Conservation (phyloP, 805 yeast genomes). For the Metschnikowia kofuensis region DNA sequence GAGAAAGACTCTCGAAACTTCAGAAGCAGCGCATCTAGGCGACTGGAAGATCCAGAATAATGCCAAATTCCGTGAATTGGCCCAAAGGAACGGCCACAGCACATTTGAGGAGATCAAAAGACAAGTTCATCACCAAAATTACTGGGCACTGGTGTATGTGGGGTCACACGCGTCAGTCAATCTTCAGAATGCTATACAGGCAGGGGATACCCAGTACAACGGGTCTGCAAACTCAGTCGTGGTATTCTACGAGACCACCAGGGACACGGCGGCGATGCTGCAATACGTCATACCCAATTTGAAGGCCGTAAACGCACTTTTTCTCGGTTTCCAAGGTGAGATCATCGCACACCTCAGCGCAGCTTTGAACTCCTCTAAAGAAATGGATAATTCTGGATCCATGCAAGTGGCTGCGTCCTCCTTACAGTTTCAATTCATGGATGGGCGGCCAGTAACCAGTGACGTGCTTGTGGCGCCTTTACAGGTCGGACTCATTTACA, state of each 20-base stretch:
- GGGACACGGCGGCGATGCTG: slow-evolving; percentile 53
- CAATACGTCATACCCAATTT: slow-evolving; percentile 42
- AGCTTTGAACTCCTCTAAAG: not conserved
- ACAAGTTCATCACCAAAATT: slow-evolving; percentile 52
- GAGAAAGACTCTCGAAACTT: slow-evolving; percentile 10
- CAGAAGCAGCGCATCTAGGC: slow-evolving; percentile 23
- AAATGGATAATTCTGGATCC: slow-evolving; percentile 8
- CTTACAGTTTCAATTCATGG: slow-evolving; percentile 36
- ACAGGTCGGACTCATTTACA: slow-evolving; percentile 72
- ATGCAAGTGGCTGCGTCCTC: slow-evolving; percentile 27
- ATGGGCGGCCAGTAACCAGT: slow-evolving; percentile 48
- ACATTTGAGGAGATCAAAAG: slow-evolving; percentile 39
- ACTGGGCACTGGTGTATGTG: slow-evolving; percentile 64
- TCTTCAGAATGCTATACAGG: slow-evolving; percentile 37
- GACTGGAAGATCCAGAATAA: slow-evolving; percentile 36
- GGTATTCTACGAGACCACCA: slow-evolving; percentile 57
- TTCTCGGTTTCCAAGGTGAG: slow-evolving; percentile 24
- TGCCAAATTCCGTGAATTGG: slow-evolving; percentile 25
- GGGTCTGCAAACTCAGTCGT: slow-evolving; percentile 31
- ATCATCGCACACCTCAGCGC: slow-evolving; percentile 16
- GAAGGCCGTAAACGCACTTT: slow-evolving; percentile 29
- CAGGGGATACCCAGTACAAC: slow-evolving; percentile 29
- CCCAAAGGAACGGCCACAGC: slow-evolving; percentile 21
- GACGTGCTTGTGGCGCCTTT: slow-evolving; percentile 59
- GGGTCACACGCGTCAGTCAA: slow-evolving; percentile 44